These are phyloP conservation scores for Hypoxylon sp. DNA, from an alignment of 2,329 filamentous ascomycete genomes.

Conservation along the genomic window DNA sequence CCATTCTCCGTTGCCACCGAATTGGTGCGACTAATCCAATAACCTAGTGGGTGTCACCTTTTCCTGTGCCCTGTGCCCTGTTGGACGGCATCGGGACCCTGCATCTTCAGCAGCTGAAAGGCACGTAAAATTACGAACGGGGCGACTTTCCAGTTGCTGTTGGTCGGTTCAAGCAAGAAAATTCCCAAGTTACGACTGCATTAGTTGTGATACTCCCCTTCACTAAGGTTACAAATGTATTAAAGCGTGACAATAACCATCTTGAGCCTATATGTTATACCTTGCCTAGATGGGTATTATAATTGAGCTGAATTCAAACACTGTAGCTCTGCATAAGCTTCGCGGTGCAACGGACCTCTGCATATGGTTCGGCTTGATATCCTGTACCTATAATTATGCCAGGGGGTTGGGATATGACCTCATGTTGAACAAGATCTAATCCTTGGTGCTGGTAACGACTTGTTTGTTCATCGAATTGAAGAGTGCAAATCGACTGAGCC, in stretches of 20 bases:
- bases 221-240: constrained; percentile 1
- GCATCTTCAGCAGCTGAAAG: constrained; percentile 45
- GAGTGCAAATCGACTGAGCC: background rate
- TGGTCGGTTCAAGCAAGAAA: background rate
- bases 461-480: constrained; percentile 19
- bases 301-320: constrained; percentile 15
- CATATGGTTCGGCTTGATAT: constrained; percentile 34
- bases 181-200: constrained; percentile 11
- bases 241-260: background rate
- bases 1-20: constrained; percentile 1
- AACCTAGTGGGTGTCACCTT: constrained; percentile 36
- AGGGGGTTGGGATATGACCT: constrained; percentile 15
- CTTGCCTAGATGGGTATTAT: background rate
- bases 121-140: constrained; percentile 40
- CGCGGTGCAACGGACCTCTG: constrained; percentile 36
- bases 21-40: constrained; percentile 7
- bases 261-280: background rate
- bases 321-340: constrained; percentile 27
- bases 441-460: constrained; percentile 18
- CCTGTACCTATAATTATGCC: constrained; percentile 20
- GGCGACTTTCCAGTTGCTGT: constrained; percentile 25
- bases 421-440: constrained; percentile 39
- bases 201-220: constrained; percentile 13
- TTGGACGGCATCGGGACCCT: constrained; percentile 43
- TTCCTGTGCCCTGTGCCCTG: constrained; percentile 40